phyloP scores from a whole-genome alignment of 805 yeast genomes.

The Vanderwaltozyma tropicalis region DNA sequence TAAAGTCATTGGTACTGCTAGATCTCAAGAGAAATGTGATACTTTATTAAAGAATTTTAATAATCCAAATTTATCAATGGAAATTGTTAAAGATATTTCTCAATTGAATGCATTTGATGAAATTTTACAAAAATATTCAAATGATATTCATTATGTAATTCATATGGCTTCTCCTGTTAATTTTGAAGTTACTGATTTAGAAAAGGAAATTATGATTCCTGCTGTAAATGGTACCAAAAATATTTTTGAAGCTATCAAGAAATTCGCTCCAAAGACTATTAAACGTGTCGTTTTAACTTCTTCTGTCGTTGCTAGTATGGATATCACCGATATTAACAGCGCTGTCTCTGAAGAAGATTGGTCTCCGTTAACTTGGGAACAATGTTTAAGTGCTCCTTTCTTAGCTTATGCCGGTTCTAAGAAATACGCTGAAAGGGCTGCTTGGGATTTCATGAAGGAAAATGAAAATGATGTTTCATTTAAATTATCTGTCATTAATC shows the following conservation, averaged over 20 bases:
- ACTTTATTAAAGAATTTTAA: conserved; percentile 26
- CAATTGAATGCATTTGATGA: conserved; percentile 36
- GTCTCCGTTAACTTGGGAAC: conserved; percentile 45
- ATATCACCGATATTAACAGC: conserved; percentile 20
- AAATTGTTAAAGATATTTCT: conserved; percentile 30
- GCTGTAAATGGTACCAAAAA: conserved; percentile 44
- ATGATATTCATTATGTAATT: conserved; percentile 35
- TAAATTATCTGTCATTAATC: conserved; percentile 40
- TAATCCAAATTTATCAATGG: conserved; percentile 21
- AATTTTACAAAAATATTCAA: conserved; percentile 30
- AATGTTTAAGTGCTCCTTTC: conserved; percentile 28
- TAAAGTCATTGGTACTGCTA: conserved; percentile 42
- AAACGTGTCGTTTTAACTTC: conserved; percentile 45
- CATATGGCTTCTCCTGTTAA: conserved; percentile 44
- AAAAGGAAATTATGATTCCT: conserved; percentile 41
- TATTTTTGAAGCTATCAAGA: conserved; percentile 35
- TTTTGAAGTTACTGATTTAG: conserved; percentile 31
- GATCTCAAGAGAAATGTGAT: conserved; percentile 38
- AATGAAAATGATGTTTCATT: conserved; percentile 29
- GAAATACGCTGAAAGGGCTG: conserved; percentile 49
- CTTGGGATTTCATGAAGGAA: conserved; percentile 41
- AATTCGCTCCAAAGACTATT: conserved; percentile 33
- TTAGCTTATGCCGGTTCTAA: conserved; percentile 50
- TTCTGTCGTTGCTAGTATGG: conserved; percentile 40
- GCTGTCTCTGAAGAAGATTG: conserved; percentile 38